Conservation (phyloP, 2,329 filamentous ascomycete genomes). For the Emergomyces pasteurianus region DNA sequence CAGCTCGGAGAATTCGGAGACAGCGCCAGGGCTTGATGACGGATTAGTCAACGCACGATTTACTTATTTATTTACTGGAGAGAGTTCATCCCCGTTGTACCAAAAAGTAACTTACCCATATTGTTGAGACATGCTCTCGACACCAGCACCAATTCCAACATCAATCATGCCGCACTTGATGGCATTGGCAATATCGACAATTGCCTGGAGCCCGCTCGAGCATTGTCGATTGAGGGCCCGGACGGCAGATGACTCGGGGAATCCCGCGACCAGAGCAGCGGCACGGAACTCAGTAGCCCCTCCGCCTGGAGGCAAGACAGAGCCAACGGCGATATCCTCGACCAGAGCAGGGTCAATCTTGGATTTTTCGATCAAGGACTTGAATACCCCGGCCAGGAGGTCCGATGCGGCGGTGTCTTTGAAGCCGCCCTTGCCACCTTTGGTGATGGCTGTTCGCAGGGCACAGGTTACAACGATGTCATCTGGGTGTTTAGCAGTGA, state of each 20-base stretch:
- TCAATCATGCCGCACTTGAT: constrained; percentile 91
- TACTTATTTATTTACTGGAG: neutral
- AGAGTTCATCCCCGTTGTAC: neutral
- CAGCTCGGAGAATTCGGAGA: constrained; percentile 83
- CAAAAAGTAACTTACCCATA: constrained; percentile 58
- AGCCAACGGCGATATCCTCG: constrained; percentile 85
- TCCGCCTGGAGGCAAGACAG: constrained; percentile 81
- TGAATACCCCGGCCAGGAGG: constrained; percentile 72
- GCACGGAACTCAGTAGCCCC: constrained; percentile 96
- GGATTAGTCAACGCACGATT: neutral
- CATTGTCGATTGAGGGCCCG: constrained; percentile 89
- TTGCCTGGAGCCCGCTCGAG: constrained; percentile 82
- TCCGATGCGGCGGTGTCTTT: constrained; percentile 88
- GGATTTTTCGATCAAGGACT: constrained; percentile 69
- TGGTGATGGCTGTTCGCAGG: constrained; percentile 84
- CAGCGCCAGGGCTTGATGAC: constrained; percentile 56
- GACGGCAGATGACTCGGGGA: constrained; percentile 74
- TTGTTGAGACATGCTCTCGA: constrained; percentile 89
- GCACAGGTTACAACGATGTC: constrained; percentile 84
- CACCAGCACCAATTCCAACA: constrained; percentile 82
- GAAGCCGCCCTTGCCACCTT: constrained; percentile 85
- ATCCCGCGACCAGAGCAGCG: constrained; percentile 78
- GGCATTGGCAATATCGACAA: constrained; percentile 86
- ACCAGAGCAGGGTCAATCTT: constrained; percentile 78
- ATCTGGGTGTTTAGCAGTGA: constrained; percentile 42